Evolutionary conservation across 2,329 filamentous ascomycete species (phyloP).

Genomic region (Diplodia corticola): DNA sequence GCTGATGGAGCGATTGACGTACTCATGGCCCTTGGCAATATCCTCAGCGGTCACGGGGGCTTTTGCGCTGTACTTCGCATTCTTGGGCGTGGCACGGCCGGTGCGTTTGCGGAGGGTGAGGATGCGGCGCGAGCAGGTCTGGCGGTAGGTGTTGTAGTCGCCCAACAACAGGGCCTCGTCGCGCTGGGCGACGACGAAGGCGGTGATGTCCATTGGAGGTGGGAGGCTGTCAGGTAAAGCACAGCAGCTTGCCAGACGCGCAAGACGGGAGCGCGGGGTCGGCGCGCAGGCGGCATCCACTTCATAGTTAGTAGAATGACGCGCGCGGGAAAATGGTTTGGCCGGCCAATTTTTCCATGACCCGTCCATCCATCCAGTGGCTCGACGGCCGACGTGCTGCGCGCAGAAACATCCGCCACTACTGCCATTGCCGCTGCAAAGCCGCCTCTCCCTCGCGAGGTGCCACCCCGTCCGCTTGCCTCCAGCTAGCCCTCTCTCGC

Average conservation of each 20-base stretch:
- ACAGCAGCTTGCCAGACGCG: not conserved
- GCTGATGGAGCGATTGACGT: slow-evolving; percentile 38
- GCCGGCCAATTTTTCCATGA: slow-evolving; percentile 6
- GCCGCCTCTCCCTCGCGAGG: not conserved
- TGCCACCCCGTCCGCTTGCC: not conserved
- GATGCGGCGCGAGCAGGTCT: slow-evolving; percentile 75
- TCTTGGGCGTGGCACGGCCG: slow-evolving; percentile 78
- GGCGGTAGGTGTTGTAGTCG: slow-evolving; percentile 83
- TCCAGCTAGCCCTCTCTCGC: not conserved
- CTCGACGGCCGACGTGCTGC: slow-evolving; percentile 2
- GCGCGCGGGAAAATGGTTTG: not conserved
- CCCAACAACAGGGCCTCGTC: slow-evolving; percentile 84
- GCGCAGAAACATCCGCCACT: slow-evolving; percentile 10
- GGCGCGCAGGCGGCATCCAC: not conserved
- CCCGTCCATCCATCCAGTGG: not conserved
- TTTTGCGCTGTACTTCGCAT: slow-evolving; percentile 79
- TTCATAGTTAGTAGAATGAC: too few species aligned
- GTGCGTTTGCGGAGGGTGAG: slow-evolving; percentile 83
- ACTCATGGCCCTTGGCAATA: slow-evolving; percentile 75
- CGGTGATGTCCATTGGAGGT: slow-evolving; percentile 79
- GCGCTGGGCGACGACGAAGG: slow-evolving; percentile 74
- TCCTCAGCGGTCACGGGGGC: slow-evolving; percentile 70
- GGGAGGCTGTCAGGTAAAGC: not conserved
- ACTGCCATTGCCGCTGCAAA: slow-evolving; percentile 13
- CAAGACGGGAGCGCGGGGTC: not conserved